Base-by-base conservation (phyloP, 345 rosid species). In the Eucalyptus viminalis region DNA sequence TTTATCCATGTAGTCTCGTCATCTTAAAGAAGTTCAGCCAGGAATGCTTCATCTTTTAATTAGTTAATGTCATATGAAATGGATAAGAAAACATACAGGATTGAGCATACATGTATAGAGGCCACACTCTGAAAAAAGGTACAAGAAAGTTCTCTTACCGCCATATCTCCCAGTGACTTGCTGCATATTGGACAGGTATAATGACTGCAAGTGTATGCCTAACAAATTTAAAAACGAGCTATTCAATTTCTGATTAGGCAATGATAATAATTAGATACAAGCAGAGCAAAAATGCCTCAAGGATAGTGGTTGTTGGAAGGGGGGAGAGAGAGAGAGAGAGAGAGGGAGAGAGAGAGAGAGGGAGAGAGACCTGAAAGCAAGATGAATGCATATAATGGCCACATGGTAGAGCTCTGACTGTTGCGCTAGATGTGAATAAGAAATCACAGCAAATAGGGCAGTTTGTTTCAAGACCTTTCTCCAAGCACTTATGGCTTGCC, bases 121-220 rank as follows among this genome's bases (percentile, higher is more conserved):
- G 60, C 27, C 29, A 22, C 40, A 87, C 67, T 22, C 29, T 31
- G 50, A 43, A 65, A 85, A 29, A 87, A 86, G 31, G 37, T 16
- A 58, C 49, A 87, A 81, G 62, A 58, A 40, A 87, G 65, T 80
- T 89, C 50, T 56, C 94, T 94, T 92, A 97, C 98, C 90, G 95
- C 97, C 99, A 97, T 97, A 93, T 97, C 97, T 93, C 99, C 99
- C 90, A 97, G 91, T 80, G 99, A 97, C 91, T 95, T 97, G 95
- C 98, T 94, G 93, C 99, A 97, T 87, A 97, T 94, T 15, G 99
- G 99, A 87, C 98, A 97, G 90, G 95, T 95, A 92, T 96, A 97
- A 91, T 96, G 98, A 93, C 97, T 94, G 94, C 98, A 95, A 88
- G 99, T 97, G 94, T 97, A 97, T 76, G 98, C 99, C 99, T 97